phyloP scores from a whole-genome alignment of 345 rosid species.

The Corchorus capsularis region DNA sequence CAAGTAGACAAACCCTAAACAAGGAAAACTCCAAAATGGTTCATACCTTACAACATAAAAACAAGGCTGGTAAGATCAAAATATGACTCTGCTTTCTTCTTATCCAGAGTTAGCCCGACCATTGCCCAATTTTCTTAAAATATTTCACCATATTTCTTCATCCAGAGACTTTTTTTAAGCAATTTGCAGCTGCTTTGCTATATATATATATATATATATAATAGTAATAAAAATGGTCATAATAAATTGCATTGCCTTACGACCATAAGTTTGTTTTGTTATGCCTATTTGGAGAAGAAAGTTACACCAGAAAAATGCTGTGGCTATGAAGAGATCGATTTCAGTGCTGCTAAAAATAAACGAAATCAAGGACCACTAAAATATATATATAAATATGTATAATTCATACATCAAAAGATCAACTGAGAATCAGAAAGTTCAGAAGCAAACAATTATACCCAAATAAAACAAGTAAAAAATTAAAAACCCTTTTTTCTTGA shows the following conservation, averaged over 20 bases:
- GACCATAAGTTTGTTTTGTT: not conserved
- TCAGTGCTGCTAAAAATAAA: constrained; percentile 7
- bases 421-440: not conserved
- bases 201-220: not conserved
- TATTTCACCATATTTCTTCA: not conserved
- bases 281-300: not conserved
- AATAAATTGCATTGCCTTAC: not conserved
- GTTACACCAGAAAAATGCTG: constrained; percentile 9
- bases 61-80: not conserved
- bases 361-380: constrained; percentile 11
- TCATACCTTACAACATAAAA: not conserved
- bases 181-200: too few species aligned
- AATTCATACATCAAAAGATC: not conserved
- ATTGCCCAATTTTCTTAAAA: not conserved
- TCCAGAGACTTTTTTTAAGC: not conserved
- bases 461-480: too few species aligned
- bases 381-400: not conserved
- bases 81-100: not conserved
- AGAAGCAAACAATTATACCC: not conserved
- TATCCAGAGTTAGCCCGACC: not conserved
- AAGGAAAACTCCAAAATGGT: not conserved
- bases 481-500: not conserved
- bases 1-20: not conserved
- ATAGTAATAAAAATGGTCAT: not conserved
- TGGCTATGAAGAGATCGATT: not conserved